Evolutionary conservation across 2,329 filamentous ascomycete genomes (phyloP).

Genomic region (Stagonosporopsis tanaceti): DNA sequence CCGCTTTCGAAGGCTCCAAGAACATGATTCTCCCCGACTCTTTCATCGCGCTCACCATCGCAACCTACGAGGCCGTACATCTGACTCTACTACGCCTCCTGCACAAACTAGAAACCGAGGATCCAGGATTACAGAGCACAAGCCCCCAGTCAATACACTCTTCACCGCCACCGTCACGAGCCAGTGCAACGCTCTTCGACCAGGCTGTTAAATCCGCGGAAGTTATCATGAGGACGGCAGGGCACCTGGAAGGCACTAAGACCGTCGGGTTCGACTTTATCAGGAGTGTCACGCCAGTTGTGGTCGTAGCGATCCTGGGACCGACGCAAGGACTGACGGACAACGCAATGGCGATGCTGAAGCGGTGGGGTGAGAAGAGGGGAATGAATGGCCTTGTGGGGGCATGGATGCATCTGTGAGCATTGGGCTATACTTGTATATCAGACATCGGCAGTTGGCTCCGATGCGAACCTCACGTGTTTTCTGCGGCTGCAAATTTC

Average conservation of each 20-base stretch:
- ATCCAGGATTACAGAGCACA: neutral
- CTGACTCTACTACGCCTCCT: slow-evolving; percentile 30
- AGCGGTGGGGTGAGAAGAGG: slow-evolving; percentile 31
- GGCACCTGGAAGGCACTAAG: slow-evolving; percentile 29
- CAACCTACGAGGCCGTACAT: slow-evolving; percentile 30
- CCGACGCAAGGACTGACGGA: slow-evolving; percentile 26
- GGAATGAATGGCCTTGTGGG: slow-evolving; percentile 17
- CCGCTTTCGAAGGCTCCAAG: slow-evolving; percentile 10
- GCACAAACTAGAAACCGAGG: slow-evolving; percentile 27
- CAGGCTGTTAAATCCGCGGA: slow-evolving; percentile 6
- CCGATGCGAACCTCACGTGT: neutral
- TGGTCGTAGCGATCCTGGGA: slow-evolving; percentile 31
- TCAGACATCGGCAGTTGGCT: neutral
- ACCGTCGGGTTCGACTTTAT: slow-evolving; percentile 39
- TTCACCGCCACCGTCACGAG: neutral
- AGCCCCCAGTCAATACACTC: neutral
- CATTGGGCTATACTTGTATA: neutral
- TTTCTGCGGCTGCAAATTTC: neutral
- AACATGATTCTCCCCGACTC: slow-evolving; percentile 28
- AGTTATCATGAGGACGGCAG: slow-evolving; percentile 6
- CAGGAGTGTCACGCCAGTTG: slow-evolving; percentile 35
- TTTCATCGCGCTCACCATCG: slow-evolving; percentile 33
- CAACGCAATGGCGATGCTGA: slow-evolving; percentile 31
- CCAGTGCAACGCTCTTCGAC: neutral
- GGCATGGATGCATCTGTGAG: slow-evolving; percentile 20